Conservation (phyloP, 257 asterid species). For the Lantana camara region DNA sequence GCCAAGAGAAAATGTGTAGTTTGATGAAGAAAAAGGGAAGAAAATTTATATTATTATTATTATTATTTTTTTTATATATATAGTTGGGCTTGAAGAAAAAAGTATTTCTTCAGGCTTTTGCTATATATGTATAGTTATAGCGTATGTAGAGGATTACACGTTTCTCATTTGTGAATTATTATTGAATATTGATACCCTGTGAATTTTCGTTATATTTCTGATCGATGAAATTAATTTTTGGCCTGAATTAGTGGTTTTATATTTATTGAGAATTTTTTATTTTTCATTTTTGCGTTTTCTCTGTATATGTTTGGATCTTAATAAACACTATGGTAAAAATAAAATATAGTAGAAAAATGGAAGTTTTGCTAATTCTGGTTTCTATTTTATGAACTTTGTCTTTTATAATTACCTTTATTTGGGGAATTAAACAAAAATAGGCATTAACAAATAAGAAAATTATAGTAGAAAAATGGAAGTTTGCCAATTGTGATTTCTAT, state of each 20-base stretch:
- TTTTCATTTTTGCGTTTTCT: background rate
- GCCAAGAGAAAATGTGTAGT: conserved; percentile 39
- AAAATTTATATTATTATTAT: background rate
- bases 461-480: too few species aligned
- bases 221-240: conserved; percentile 1
- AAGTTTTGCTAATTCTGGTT: too few species aligned
- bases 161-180: background rate
- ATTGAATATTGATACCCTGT: background rate
- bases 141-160: too few species aligned
- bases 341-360: too few species aligned
- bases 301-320: background rate
- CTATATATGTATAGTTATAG: conserved; percentile 10
- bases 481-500: too few species aligned
- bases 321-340: too few species aligned
- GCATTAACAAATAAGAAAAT: too few species aligned
- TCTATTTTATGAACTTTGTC: too few species aligned
- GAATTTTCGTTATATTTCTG: conserved; percentile 23
- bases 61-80: background rate
- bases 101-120: background rate
- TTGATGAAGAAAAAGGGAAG: background rate
- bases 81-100: background rate
- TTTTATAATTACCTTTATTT: too few species aligned
- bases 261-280: background rate
- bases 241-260: conserved; percentile 17
- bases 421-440: too few species aligned